phyloP scores from a whole-genome alignment of 108 stramenopile species.

The Cyclotella baltica region DNA sequence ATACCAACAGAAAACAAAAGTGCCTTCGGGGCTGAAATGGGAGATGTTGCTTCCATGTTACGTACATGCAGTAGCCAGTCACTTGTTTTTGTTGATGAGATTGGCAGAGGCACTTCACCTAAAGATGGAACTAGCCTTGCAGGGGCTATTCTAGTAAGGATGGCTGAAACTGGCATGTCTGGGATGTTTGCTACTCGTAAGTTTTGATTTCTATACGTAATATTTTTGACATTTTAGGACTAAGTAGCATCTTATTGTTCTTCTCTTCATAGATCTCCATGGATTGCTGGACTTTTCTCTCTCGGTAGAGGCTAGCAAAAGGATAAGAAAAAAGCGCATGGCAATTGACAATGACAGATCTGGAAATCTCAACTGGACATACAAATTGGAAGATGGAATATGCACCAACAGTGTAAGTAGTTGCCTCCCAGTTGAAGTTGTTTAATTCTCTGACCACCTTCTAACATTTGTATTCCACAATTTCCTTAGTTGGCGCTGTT shows the following conservation, averaged over 20 bases:
- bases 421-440: not conserved
- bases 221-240: too few relatives aligned
- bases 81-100: conserved; percentile 95
- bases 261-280: conserved; percentile 51
- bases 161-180: conserved; percentile 65
- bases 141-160: conserved; percentile 85
- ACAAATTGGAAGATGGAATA: conserved; percentile 83
- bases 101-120: conserved; percentile 94
- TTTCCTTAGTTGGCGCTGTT: conserved; percentile 67
- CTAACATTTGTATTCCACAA: not conserved
- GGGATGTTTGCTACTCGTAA: conserved; percentile 90
- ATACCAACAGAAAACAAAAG: conserved; percentile 88
- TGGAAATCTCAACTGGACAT: conserved; percentile 75
- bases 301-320: conserved; percentile 18
- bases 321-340: conserved; percentile 58
- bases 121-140: conserved; percentile 88
- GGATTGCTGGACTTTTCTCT: conserved; percentile 50
- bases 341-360: conserved; percentile 34
- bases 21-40: conserved; percentile 98
- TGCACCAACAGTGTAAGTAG: conserved; percentile 74
- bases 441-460: not conserved
- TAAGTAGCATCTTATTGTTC: too few relatives aligned
- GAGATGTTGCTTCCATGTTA: conserved; percentile 89
- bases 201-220: conserved; percentile 24
- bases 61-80: conserved; percentile 79